Evolutionary conservation across 352 stramenopile genomes (phyloP).

Genomic region (Elongisporangium prolatum): DNA sequence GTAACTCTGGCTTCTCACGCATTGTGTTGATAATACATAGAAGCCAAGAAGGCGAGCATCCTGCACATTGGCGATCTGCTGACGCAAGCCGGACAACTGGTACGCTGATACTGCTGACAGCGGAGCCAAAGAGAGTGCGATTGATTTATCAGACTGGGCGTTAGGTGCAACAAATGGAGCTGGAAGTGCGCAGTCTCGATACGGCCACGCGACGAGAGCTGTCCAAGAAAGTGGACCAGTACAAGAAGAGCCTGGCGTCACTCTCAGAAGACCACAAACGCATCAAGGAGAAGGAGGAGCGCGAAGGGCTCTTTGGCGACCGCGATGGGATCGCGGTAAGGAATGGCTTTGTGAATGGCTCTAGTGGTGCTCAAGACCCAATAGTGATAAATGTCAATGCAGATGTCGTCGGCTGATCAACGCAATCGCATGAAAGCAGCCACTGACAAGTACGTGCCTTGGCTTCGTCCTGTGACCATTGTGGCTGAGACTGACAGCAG

Average conservation of each 20-base stretch:
- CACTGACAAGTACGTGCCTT: constrained; percentile 72
- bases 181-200: constrained; percentile 83
- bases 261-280: constrained; percentile 75
- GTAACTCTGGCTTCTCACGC: too few relatives aligned
- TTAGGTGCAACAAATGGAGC: constrained; percentile 78
- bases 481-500: neutral
- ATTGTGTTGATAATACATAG: too few relatives aligned
- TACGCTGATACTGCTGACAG: constrained; percentile 17
- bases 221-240: constrained; percentile 87
- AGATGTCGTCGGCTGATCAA: constrained; percentile 64
- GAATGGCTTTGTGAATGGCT: neutral
- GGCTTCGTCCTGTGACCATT: neutral
- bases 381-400: neutral
- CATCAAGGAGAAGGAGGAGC: constrained; percentile 81
- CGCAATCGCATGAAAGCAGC: constrained; percentile 73
- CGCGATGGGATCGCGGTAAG: constrained; percentile 58
- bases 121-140: neutral
- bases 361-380: constrained; percentile 2
- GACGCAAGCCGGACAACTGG: constrained; percentile 79
- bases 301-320: constrained; percentile 80
- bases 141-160: neutral
- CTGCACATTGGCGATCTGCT: constrained; percentile 72
- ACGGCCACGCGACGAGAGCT: constrained; percentile 74
- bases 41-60: constrained; percentile 86
- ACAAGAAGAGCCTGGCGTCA: constrained; percentile 86